phyloP scores from a whole-genome alignment of 2,329 filamentous ascomycete species.

The Aciculosporium take region DNA sequence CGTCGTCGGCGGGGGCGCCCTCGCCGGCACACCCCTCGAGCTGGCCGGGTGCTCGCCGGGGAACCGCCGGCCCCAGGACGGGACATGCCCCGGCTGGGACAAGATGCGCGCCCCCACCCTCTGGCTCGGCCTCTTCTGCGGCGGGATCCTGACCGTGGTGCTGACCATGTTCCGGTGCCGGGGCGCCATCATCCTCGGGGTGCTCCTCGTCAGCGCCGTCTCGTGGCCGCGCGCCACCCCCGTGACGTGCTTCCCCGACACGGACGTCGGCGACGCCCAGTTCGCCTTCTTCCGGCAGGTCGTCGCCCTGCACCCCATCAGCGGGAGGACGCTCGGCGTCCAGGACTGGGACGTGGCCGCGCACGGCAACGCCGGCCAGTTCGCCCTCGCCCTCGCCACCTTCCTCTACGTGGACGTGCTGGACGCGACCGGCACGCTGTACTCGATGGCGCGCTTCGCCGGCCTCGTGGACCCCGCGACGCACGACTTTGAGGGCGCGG shows the following conservation, averaged over 20 bases:
- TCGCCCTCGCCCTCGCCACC: conserved; percentile 71
- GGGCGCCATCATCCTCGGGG: conserved; percentile 73
- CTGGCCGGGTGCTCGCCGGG: conserved; percentile 54
- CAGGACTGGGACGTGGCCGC: conserved; percentile 59
- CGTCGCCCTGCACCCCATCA: conserved; percentile 71
- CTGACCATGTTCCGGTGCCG: conserved; percentile 79
- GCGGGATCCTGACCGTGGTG: conserved; percentile 64
- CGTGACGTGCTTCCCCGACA: conserved; percentile 73
- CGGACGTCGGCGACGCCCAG: conserved; percentile 46
- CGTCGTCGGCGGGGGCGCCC: conserved; percentile 58
- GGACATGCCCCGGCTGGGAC: conserved; percentile 44
- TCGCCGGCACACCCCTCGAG: conserved; percentile 52
- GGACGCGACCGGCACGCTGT: conserved; percentile 73
- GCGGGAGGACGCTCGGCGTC: conserved; percentile 49
- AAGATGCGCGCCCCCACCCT: conserved; percentile 76
- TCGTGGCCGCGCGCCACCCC: conserved; percentile 69
- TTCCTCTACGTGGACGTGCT: conserved; percentile 87
- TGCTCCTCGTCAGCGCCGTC: conserved; percentile 72
- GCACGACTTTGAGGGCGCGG: conserved; percentile 76
- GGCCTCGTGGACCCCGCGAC: conserved; percentile 68
- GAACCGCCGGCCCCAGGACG: conserved; percentile 26
- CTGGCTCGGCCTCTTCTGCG: conserved; percentile 83
- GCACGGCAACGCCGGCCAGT: conserved; percentile 60
- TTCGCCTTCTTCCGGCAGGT: conserved; percentile 86
- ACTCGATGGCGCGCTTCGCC: conserved; percentile 78